Evolutionary conservation across 2,329 filamentous ascomycete species (phyloP).

Genomic region (Alternaria triticimaculans): DNA sequence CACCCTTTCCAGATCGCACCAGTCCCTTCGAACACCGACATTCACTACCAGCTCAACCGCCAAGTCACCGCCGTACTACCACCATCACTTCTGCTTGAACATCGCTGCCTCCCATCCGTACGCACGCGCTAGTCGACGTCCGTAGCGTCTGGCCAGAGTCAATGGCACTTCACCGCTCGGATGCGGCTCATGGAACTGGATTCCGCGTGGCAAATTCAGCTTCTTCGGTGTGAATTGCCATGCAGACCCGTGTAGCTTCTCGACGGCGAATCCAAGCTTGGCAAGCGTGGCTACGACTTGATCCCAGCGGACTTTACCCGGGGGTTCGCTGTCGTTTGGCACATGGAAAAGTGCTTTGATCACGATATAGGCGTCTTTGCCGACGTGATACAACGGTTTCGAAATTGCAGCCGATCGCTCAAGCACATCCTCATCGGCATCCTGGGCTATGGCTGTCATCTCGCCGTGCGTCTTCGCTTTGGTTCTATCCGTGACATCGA

Average conservation of each 20-base stretch:
- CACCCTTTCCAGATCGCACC: background rate
- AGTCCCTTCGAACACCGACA: background rate
- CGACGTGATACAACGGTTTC: background rate
- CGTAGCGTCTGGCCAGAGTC: background rate
- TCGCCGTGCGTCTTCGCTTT: no score
- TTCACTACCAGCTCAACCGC: background rate
- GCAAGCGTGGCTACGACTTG: background rate
- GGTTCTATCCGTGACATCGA: no score
- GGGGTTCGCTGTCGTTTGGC: background rate
- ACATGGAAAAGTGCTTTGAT: background rate
- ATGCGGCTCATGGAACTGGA: background rate
- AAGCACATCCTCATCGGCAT: no score
- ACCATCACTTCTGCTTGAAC: background rate
- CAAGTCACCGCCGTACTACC: background rate
- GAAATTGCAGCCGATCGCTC: background rate
- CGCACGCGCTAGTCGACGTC: background rate
- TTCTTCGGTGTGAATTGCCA: background rate
- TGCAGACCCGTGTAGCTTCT: background rate
- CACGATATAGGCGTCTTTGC: background rate
- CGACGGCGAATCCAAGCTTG: background rate
- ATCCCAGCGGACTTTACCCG: background rate
- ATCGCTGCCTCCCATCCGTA: background rate
- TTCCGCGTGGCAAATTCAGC: background rate
- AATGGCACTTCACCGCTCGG: background rate
- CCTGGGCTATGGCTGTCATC: no score